Evolutionary conservation across 1,284 basidiomycete genomes (phyloP), one percentile per base, ranked within the genome.

Genomic region (Chiua sp.): DNA sequence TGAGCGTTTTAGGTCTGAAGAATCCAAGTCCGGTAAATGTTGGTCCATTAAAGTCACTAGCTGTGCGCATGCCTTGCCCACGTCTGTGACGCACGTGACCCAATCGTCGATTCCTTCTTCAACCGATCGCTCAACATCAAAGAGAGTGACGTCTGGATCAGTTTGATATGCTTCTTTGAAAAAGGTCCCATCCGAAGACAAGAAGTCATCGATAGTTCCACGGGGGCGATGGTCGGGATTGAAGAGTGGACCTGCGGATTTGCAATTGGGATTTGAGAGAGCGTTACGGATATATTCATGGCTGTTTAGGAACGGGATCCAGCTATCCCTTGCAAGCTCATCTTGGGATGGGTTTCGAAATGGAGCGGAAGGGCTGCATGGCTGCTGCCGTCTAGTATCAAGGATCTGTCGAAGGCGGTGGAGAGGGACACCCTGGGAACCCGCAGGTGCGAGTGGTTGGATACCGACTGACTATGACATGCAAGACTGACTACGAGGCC

Each of bases 121-220:
- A 15, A 78, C 65, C 3, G 64, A 57, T 33, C 48, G 51, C 59
- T 79, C 77, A 8, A 80, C 69, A 55, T 80, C 78, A 18, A 61
- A 65, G 0, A 78, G 65, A 6, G 71, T 65, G 15, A 69, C 5
- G 30, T 58, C 51, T 4, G 65, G 37, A 15, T 75, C 59, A 1
- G 47, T 47, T 15, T 8, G 0, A 30, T 56, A 59, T 11, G 49
- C 59, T 7, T 28, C 20, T 0, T 44, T 23, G 23, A 70, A 68
- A 47, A 64, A 70, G 3, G 42, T 0, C 6, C 57, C 54, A 23
- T 62, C 42, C 3, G 46, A 48, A 16, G 63, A 60, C 22, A 70
- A 37, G n/a, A 68, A 68, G 11, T 70, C 59, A 0, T 57, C 35
- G 1, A 68, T 47, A 5, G 54, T 60, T 1, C 69, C 59, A 1